A percentile compares a stretch with the other conserved stretches of the same genome.
These are phyloP conservation scores for Tausonia pullulans DNA, from an alignment of 1,284 basidiomycete genomes.

Conservation along the genomic window DNA sequence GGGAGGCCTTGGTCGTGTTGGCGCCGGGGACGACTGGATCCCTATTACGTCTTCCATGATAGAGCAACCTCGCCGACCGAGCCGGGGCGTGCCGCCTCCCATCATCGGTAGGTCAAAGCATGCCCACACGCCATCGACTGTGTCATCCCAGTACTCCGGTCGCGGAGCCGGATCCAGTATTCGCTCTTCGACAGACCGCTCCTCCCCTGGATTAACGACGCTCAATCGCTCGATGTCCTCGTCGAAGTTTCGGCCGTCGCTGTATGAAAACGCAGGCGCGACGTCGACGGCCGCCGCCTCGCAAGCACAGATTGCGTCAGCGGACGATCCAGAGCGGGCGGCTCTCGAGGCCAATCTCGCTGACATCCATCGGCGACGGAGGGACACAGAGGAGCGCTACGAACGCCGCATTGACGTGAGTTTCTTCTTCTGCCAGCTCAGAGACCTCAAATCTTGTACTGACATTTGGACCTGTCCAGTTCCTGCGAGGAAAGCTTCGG, in stretches of 20 bases:
- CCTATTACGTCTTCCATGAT: neutral
- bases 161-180: too few species aligned
- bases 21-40: neutral
- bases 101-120: too few species aligned
- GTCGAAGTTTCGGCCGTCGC: too few species aligned
- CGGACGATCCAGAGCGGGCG: neutral
- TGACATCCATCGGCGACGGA: neutral
- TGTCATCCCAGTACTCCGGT: too few species aligned
- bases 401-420: neutral
- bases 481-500: conserved; percentile 7
- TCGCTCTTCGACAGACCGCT: neutral
- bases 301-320: too few species aligned
- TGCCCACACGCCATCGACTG: too few species aligned
- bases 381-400: conserved; percentile 1
- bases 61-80: neutral
- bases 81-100: too few species aligned
- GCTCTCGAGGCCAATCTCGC: neutral
- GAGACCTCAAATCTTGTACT: too few species aligned
- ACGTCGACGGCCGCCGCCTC: too few species aligned
- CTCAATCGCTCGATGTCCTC: too few species aligned
- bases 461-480: neutral
- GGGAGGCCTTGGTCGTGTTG: neutral
- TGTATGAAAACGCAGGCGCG: too few species aligned
- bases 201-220: neutral
- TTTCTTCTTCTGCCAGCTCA: too few species aligned